Evolutionary conservation across 768 basidiomycete genomes (phyloP), one percentile per base, ranked within the genome.

Genomic region (Hebeloma cylindrosporum): DNA sequence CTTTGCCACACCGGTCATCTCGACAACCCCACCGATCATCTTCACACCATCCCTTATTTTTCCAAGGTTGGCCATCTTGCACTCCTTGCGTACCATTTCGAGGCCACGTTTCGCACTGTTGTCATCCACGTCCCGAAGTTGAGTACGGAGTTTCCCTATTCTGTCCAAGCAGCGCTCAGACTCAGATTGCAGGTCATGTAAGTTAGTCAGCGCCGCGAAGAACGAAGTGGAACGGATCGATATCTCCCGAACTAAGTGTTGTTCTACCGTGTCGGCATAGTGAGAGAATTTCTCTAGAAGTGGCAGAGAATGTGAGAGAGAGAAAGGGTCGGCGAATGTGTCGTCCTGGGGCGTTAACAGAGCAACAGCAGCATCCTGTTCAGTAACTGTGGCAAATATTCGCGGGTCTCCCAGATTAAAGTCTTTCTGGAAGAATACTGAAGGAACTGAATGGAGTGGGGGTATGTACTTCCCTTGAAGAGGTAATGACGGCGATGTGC

Each of bases 121-220:
- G 51, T 79, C 73, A 58, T 94, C 89, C 2, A 95, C 84, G 17
- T 88, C 82, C 31, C 71, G 72, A 9, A 99, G 73, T 39, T 89
- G 76, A 0, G 64, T 60, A 17, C 90, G 87, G 4, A 98, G 74
- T 20, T 80, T 73, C 6, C 77, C 70, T 48, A 97, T 89, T 34
- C 88, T 82, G 32, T 73, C 67, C 5, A 98, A 73, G 58, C 93
- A 94, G 36, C 82, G 77, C 36, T 85, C 79, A 0, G 93, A 94
- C 60, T 96, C 92, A 4, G 87, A 79, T 59, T 93, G 92, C 8
- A 99, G 78, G 51, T 92, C 87, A 58, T 96, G 89, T 6, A 99
- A 74, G 63, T 99, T 99, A 5, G 92, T 80, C 27, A 99, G 79
- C 5, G 96, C 96, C 4, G 94, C 86, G 58, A 98, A 99, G 77